Evolutionary conservation across 1,284 basidiomycete species (phyloP), one percentile per base, ranked within the genome.

Genomic region (Leucoagaricus sp.): DNA sequence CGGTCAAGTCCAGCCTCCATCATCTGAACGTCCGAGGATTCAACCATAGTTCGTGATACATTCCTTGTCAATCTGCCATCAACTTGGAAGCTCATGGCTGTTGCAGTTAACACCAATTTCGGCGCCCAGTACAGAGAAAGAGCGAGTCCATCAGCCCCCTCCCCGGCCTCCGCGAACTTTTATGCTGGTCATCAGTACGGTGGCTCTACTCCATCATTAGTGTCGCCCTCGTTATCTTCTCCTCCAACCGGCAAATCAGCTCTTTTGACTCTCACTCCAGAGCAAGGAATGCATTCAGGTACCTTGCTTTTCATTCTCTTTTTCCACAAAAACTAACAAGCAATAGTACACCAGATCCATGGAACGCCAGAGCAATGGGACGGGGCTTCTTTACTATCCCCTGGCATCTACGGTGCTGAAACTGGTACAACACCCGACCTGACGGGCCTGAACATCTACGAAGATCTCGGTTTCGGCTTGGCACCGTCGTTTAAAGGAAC

Each of bases 191-290:
- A n/a, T 26, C 34, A 41, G 4, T 34, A 49, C 21, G n/a, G 23
- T 9, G 54, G 40, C 12, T 49, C 54, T 13, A 55, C 54, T 2
- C 54, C 54, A 9, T 49, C 40, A 6, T 21, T 55, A 21, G 36
- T 29, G 2, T 49, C 54, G 5, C 19, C 40, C 12, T 45, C 54
- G 9, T 15, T 17, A 15, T 55, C 54, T 21, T 42, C 54, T 9
- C 54, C 54, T 5, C 48, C 48, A 2, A 49, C 54, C 9, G 54
- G 54, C 17, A 49, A 10, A 19, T 55, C 54, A 12, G 29, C 19
- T 4, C 25, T 49, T 17, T 12, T 55, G 1, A 38, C 21, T 17
- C 29, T 55, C 13, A 55, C 54, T 9, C 54, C 54, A 9, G 47
- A 36, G 15, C 26, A 29, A 9, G 41, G 29, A 7, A 25, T 44